Conservation (phyloP, 441 rosid species). For the Mallotus repandus region DNA sequence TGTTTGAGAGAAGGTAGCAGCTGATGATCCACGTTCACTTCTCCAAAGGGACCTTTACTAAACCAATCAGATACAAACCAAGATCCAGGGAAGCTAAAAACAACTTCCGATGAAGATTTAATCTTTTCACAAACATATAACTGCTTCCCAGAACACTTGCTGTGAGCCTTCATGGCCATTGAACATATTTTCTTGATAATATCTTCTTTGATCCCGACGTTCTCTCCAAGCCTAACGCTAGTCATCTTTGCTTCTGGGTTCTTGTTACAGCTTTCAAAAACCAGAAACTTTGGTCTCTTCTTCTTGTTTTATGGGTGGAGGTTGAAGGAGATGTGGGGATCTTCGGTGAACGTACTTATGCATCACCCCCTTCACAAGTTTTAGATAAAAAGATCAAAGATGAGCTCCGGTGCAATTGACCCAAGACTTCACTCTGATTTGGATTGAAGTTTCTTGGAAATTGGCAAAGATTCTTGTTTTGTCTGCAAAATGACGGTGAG, state of each 20-base stretch:
- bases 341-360: too few species aligned
- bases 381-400: neutral
- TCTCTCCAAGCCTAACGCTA: conserved; percentile 27
- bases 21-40: conserved; percentile 36
- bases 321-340: neutral
- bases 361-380: neutral
- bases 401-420: neutral
- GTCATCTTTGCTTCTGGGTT: conserved; percentile 32
- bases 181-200: conserved; percentile 37
- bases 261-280: neutral
- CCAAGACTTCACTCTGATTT: neutral
- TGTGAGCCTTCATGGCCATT: conserved; percentile 37
- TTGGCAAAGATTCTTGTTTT: neutral
- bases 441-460: neutral
- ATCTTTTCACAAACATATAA: conserved; percentile 27
- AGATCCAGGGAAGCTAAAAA: conserved; percentile 54
- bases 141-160: conserved; percentile 23
- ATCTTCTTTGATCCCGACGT: conserved; percentile 35
- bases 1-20: conserved; percentile 42
- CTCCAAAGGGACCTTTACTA: conserved; percentile 47
- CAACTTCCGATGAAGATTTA: conserved; percentile 22
- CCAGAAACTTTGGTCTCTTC: neutral
- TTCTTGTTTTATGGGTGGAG: neutral
- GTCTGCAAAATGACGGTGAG: neutral
- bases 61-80: conserved; percentile 49